Base-by-base conservation (phyloP, 768 basidiomycete genomes). In the Hemileccinum impolitum region DNA sequence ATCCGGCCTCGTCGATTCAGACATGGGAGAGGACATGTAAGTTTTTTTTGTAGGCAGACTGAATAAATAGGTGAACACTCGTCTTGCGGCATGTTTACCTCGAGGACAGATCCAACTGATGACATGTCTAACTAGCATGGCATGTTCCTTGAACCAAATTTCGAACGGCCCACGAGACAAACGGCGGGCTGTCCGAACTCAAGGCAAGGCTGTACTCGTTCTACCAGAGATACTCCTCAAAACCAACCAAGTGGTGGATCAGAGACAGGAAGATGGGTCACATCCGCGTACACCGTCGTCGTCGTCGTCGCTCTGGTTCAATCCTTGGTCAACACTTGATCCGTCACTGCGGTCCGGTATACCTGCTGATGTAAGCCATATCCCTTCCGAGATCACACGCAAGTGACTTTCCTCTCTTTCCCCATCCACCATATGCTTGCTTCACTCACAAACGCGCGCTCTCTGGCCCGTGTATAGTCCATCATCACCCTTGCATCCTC, bases 81-180 rank as follows among this genome's bases (percentile, higher is more conserved):
- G 47, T 46, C 51, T 28, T 43, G 47, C 51, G 54, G 26, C 54
- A 56, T 43, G 40, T 49, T 58, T 43, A 48, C 63, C 63, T 57
- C 62, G 60, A 59, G 56, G 63, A 44, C 43, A 53, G 53, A 47
- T 47, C 43, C 47, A 39, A 50, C 45, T 45, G 52, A 54, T 57
- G 51, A 41, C 54, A 56, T 42, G 23, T 54, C 40, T 42, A 47
- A 26, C 30, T 25, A n/a, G n/a, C n/a, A n/a, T n/a, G n/a, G n/a
- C 50, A 73, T 88, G 75, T 87, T 72, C 75, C 85, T 67, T 85
- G 80, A 71, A 69, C 85, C 80, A 73, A 90, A 91, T 90, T 91
- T 85, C 86, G 80, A 75, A 75, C 72, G 70, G 72, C 79, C 79
- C 81, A 81, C 54, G 44, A 39, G 31, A 70, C 54, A 51, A n/a